Evolutionary conservation across 2,329 filamentous ascomycete species (phyloP).

Genomic region (Sporothrix mexicana): DNA sequence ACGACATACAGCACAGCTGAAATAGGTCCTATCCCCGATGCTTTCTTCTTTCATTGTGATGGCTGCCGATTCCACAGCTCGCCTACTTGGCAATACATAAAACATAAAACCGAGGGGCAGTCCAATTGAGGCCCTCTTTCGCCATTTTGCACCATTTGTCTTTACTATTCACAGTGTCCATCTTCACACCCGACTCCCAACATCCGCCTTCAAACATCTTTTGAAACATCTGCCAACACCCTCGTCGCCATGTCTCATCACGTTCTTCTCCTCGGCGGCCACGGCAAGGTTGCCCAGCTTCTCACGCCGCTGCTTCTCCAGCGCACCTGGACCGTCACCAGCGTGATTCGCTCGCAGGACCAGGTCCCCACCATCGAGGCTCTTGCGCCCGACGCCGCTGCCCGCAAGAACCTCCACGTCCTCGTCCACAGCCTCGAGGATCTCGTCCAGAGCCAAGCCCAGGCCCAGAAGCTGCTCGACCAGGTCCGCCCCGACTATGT

Average conservation of each 20-base stretch:
- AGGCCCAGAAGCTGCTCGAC: constrained; percentile 67
- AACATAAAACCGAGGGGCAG: not conserved
- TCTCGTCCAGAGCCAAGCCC: constrained; percentile 61
- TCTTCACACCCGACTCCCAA: not conserved
- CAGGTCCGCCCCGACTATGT: constrained; percentile 68
- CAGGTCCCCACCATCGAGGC: constrained; percentile 69
- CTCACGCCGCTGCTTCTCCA: constrained; percentile 78
- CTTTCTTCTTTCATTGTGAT: not conserved
- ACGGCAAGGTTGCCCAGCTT: constrained; percentile 77
- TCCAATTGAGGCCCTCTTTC: not conserved
- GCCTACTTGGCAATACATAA: constrained; percentile 9
- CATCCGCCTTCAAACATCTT: too few relatives aligned
- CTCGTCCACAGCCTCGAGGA: constrained; percentile 75
- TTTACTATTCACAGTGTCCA: not conserved
- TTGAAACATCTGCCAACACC: not conserved
- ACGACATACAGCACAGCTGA: not conserved
- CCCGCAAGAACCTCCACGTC: constrained; percentile 69
- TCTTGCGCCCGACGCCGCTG: constrained; percentile 45
- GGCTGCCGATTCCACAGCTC: not conserved
- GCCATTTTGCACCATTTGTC: not conserved
- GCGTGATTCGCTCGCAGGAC: constrained; percentile 74
- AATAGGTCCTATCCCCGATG: constrained; percentile 8
- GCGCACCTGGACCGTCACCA: constrained; percentile 77
- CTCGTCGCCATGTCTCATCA: constrained; percentile 48
- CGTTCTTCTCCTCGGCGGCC: constrained; percentile 78